A percentile compares a stretch with the other conserved stretches of the same genome.
Conservation (phyloP, 2,329 filamentous ascomycete species). For the Fusarium sororula region DNA sequence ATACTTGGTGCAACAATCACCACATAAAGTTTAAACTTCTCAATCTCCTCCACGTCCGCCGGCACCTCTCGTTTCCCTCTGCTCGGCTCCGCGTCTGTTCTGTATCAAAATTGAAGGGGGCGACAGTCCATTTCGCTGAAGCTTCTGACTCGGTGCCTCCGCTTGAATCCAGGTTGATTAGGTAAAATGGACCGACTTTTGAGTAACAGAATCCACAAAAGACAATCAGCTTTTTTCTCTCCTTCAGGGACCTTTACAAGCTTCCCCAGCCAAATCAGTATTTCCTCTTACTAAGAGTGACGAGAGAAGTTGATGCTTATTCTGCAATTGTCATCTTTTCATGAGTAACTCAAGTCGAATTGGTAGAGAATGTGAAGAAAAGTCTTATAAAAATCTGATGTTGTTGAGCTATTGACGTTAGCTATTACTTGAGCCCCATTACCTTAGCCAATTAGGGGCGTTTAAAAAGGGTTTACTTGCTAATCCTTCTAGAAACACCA, state of each 20-base stretch:
- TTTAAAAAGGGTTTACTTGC: not conserved
- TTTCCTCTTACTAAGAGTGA: not conserved
- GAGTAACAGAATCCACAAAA: slow-evolving; percentile 40
- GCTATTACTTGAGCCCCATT: not conserved
- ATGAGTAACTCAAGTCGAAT: not conserved
- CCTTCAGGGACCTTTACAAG: not conserved
- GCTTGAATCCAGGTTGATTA: slow-evolving; percentile 23
- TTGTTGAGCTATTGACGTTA: not conserved
- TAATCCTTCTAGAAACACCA: slow-evolving; percentile 28
- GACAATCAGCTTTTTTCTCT: slow-evolving; percentile 1
- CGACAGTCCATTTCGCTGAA: not conserved
- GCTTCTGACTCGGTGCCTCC: slow-evolving; percentile 31
- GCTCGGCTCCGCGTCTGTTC: not conserved
- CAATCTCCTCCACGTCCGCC: not conserved
- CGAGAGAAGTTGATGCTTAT: not conserved
- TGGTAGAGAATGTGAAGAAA: not conserved
- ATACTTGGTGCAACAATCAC: not conserved
- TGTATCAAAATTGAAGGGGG: slow-evolving; percentile 11
- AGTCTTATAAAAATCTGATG: not conserved
- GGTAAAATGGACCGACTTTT: slow-evolving; percentile 40
- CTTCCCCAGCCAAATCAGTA: not conserved
- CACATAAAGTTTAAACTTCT: not conserved
- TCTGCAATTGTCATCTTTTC: not conserved
- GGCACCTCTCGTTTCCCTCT: not conserved
- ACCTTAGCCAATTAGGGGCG: not conserved